These are phyloP conservation scores for Lavandula angustifolia DNA, from an alignment of 257 asterid genomes.

Conservation along the genomic window DNA sequence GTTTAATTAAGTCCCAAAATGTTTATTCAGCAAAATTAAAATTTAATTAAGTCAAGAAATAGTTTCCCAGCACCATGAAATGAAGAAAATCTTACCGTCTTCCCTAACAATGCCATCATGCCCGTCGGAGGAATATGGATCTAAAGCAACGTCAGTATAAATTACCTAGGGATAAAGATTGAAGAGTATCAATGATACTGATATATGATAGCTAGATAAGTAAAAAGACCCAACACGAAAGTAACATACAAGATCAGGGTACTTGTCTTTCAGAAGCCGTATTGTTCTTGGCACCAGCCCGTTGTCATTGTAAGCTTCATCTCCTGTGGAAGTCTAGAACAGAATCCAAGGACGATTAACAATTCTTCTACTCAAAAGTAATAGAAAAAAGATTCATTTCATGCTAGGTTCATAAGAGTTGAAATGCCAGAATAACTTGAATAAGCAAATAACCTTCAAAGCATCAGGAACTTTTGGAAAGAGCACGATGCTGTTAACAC, in stretches of 20 bases:
- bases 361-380: conserved; percentile 1
- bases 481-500: conserved; percentile 94
- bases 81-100: conserved; percentile 62
- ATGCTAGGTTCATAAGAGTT: conserved; percentile 16
- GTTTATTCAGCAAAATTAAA: too few species aligned
- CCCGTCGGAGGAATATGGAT: conserved; percentile 97
- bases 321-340: conserved; percentile 75
- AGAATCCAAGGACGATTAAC: conserved; percentile 20
- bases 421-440: conserved; percentile 9
- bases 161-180: conserved; percentile 50
- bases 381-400: neutral
- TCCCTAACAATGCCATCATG: conserved; percentile 98
- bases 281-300: conserved; percentile 90
- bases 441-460: conserved; percentile 64
- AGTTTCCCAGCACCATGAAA: neutral
- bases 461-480: conserved; percentile 98
- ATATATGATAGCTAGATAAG: conserved; percentile 16
- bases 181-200: conserved; percentile 19
- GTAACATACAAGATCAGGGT: conserved; percentile 84
- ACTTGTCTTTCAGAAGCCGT: conserved; percentile 88
- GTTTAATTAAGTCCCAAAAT: too few species aligned
- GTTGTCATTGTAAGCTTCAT: conserved; percentile 89
- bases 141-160: conserved; percentile 94
- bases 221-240: conserved; percentile 5
- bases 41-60: too few species aligned